A percentile compares a stretch with the other conserved stretches of the same genome.
Evolutionary conservation across 1,139 yeast genomes (phyloP).

Genomic region (Suhomyces taliae): DNA sequence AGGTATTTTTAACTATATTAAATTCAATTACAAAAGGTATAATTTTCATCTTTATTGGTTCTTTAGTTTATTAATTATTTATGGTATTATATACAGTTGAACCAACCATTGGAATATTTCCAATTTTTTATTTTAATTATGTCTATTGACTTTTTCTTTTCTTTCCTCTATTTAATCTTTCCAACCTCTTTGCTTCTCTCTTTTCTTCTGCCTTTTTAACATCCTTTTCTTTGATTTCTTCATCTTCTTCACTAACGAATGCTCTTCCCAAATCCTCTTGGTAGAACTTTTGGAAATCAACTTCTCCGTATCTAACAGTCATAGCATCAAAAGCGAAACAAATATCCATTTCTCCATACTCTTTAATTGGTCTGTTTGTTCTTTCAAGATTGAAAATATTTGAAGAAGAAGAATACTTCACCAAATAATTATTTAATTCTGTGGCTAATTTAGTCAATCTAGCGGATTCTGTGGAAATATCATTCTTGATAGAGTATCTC

Average conservation of each 20-base stretch:
- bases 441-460: conserved; percentile 24
- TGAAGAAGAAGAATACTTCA: conserved; percentile 19
- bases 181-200: conserved; percentile 37
- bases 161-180: conserved; percentile 23
- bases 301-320: conserved; percentile 29
- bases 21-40: too few relatives aligned
- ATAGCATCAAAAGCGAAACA: conserved; percentile 46
- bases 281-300: conserved; percentile 20
- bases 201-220: conserved; percentile 27
- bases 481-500: conserved; percentile 73
- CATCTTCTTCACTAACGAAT: conserved; percentile 18
- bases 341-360: conserved; percentile 33
- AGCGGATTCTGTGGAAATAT: conserved; percentile 29
- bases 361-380: conserved; percentile 10
- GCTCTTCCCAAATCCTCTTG: conserved; percentile 20
- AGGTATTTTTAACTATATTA: too few relatives aligned
- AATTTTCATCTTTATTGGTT: too few relatives aligned
- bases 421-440: conserved; percentile 28
- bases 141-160: conserved; percentile 9
- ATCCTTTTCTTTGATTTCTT: conserved; percentile 24
- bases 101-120: background rate
- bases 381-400: conserved; percentile 28
- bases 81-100: too few relatives aligned
- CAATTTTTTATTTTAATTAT: background rate
- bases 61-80: too few relatives aligned